Conservation (phyloP, 495 filamentous ascomycete genomes). For the Neurospora tetrasperma region DNA sequence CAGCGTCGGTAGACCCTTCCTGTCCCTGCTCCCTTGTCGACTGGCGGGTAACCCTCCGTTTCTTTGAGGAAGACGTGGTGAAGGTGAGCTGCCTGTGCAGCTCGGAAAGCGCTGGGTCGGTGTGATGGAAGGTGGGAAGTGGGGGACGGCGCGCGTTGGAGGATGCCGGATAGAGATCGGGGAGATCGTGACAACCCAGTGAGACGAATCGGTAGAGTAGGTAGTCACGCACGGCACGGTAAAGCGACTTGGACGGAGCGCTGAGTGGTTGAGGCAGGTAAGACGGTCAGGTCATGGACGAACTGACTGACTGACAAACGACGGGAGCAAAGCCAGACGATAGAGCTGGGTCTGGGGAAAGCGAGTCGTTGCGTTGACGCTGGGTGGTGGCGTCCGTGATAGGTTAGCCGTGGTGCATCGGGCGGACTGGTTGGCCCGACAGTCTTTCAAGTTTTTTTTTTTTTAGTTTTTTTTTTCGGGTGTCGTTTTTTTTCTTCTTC, state of each 20-base stretch:
- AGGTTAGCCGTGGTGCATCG: neutral
- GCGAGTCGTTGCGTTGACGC: neutral
- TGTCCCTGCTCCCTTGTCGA: constrained; percentile 25
- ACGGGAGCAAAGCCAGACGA: neutral
- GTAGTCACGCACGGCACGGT: neutral
- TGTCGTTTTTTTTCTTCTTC: neutral
- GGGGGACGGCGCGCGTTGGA: constrained; percentile 7
- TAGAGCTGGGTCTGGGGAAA: neutral
- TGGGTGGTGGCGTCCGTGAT: neutral
- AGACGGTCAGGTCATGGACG: neutral
- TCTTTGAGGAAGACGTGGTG: constrained; percentile 88
- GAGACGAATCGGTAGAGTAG: neutral
- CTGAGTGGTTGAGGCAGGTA: neutral
- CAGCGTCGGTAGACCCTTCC: constrained; percentile 19
- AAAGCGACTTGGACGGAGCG: neutral
- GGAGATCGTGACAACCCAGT: neutral
- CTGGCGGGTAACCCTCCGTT: constrained; percentile 67
- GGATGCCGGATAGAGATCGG: constrained; percentile 1
- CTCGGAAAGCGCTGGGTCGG: constrained; percentile 26
- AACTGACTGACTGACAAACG: neutral
- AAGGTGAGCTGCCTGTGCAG: constrained; percentile 60
- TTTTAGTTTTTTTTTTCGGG: neutral
- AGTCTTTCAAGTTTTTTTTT: neutral
- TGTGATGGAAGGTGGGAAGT: constrained; percentile 7
- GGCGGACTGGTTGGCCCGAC: neutral